Percentiles rank a stretch among this genome's conserved stretches.
Conservation (phyloP, 2,329 filamentous ascomycete genomes). For the Sporothrix pallida region DNA sequence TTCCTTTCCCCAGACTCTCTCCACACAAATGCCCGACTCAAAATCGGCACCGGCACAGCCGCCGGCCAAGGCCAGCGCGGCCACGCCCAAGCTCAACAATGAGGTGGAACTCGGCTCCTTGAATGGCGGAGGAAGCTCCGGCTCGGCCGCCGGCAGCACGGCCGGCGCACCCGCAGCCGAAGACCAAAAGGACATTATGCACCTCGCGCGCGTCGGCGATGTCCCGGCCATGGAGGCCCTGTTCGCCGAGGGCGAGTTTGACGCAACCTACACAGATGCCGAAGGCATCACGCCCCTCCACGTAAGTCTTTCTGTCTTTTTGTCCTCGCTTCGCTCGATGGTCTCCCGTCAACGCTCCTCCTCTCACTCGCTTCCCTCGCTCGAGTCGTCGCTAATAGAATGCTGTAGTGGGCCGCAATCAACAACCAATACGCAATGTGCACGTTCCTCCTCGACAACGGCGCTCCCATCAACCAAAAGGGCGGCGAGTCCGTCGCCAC, state of each 20-base stretch:
- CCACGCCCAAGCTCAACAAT: conserved; percentile 61
- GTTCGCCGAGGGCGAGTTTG: conserved; percentile 80
- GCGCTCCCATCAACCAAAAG: conserved; percentile 91
- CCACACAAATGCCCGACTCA: conserved; percentile 43
- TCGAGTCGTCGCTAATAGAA: conserved; percentile 26
- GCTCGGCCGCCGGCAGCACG: conserved; percentile 32
- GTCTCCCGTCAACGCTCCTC: not conserved
- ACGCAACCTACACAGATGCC: conserved; percentile 82
- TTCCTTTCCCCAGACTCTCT: not conserved
- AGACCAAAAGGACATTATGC: conserved; percentile 83
- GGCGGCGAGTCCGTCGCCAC: conserved; percentile 95
- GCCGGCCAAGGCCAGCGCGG: conserved; percentile 59
- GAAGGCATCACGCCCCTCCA: conserved; percentile 96
- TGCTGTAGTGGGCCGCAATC: conserved; percentile 88
- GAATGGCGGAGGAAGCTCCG: conserved; percentile 41
- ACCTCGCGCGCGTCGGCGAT: conserved; percentile 87
- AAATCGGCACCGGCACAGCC: conserved; percentile 54
- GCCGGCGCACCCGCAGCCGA: not conserved
- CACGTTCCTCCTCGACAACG: conserved; percentile 84
- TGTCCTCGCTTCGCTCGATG: conserved; percentile 2
- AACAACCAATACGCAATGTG: conserved; percentile 98
- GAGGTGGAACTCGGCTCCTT: conserved; percentile 61
- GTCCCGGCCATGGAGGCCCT: conserved; percentile 85
- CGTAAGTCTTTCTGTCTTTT: conserved; percentile 54
- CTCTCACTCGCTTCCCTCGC: not conserved